phyloP scores from a whole-genome alignment of 2,329 filamentous ascomycete species.

The Zalaria sp. region DNA sequence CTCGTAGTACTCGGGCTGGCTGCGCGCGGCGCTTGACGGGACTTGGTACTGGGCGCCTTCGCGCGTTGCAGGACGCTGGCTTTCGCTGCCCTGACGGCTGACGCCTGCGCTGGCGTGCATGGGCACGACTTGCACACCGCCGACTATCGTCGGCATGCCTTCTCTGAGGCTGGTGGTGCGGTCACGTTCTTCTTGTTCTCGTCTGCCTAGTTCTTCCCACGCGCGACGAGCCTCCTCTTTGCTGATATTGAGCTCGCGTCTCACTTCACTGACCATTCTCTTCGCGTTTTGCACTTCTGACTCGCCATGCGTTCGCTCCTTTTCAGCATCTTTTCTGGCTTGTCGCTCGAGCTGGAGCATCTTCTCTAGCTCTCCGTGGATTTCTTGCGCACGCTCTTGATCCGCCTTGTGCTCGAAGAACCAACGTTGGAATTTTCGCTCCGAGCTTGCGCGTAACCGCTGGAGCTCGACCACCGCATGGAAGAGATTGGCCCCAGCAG shows the following conservation, averaged over 20 bases:
- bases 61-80: constrained; percentile 22
- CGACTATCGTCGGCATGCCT: constrained; percentile 77
- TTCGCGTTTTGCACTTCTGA: constrained; percentile 56
- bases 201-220: constrained; percentile 90
- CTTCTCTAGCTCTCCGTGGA: constrained; percentile 65
- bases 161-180: constrained; percentile 72
- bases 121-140: constrained; percentile 88
- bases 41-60: constrained; percentile 1
- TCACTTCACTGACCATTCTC: constrained; percentile 76
- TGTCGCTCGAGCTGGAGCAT: constrained; percentile 62
- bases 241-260: constrained; percentile 82
- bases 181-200: constrained; percentile 87
- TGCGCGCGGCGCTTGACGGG: constrained; percentile 1
- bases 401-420: constrained; percentile 90
- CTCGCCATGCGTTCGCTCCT: constrained; percentile 51
- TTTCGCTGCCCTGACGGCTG: constrained; percentile 37
- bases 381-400: constrained; percentile 71
- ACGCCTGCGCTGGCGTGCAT: constrained; percentile 53
- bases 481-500: constrained; percentile 90
- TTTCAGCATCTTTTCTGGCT: constrained; percentile 52
- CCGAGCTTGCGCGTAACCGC: constrained; percentile 81
- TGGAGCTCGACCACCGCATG: constrained; percentile 96
- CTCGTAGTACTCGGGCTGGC: constrained; percentile 27
- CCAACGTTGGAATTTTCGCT: constrained; percentile 97
- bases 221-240: constrained; percentile 91